Base-by-base conservation (phyloP, 306 rosid genomes). In the Dalbergia cultrata region DNA sequence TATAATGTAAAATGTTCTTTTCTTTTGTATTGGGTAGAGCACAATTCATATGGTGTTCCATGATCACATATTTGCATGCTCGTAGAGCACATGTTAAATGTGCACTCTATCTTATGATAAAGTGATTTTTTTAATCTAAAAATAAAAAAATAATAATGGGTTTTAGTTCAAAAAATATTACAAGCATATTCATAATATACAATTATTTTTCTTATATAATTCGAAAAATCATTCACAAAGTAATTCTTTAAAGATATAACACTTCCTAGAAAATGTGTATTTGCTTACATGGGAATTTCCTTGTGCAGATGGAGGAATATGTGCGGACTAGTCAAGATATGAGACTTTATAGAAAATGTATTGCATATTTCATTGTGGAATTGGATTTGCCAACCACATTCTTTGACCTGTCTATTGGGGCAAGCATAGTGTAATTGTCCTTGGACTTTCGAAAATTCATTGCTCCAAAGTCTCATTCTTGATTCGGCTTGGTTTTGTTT, bases 371-470 rank as follows among this genome's bases (percentile, higher is more conserved):
- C 21, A 7, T 13, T 2, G 56, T n/a, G 72, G 50, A 71, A 18
- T 31, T 26, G 41, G 3, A 5, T 19, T 41, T 19, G n/a, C 18
- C 70, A 47, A 37, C 19, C 64, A 8, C 54, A 77, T 59, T 57
- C 19, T 5, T 19, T 67, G 75, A 75, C 62, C 47, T n/a, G 74
- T 34, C 60, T 58, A 26, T 59, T 19, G 9, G 45, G 17, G 4
- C 5, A 4, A 18, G 67, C 63, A 33, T 33, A 22, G 13, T 54
- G 52, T 9, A 9, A 13, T 3, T 50, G 17, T 14, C n/a, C 56
- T 13, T 31, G 7, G 52, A 4, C 35, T 43, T 44, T 43, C 56
- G 78, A 68, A 19, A 77, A 68, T 72, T 67, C 52, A 50, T 43
- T 72, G 21, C 13, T 47, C 45, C 41, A 78, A 14, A 62, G 18